A percentile compares a stretch with the other conserved stretches of the same genome.
Conservation (phyloP, 1,284 basidiomycete genomes). For the Ustilago esculenta region DNA sequence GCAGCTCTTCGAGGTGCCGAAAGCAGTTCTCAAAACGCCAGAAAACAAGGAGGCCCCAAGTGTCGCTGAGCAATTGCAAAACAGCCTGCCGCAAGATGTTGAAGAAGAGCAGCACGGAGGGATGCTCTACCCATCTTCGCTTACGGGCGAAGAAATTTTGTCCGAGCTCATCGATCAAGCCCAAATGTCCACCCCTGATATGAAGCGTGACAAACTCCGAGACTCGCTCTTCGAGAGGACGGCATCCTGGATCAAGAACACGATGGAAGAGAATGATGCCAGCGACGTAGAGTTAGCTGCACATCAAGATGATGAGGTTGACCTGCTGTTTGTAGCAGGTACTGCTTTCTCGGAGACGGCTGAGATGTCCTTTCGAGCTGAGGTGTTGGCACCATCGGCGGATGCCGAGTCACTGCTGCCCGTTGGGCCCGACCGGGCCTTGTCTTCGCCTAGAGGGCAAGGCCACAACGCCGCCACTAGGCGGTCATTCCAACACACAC, state of each 20-base stretch:
- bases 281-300: not conserved
- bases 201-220: not conserved
- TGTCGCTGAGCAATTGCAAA: too few species aligned
- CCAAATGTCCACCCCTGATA: not conserved
- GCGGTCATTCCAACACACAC: too few species aligned
- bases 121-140: not conserved
- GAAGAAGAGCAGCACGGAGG: not conserved
- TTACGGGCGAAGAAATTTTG: not conserved
- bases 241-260: conserved; percentile 24
- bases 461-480: too few species aligned
- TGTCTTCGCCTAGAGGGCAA: too few species aligned
- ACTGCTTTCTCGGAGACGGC: not conserved
- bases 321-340: not conserved
- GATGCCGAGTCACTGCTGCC: not conserved
- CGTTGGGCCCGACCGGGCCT: too few species aligned
- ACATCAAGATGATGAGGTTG: not conserved
- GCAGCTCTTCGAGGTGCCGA: too few species aligned
- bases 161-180: conserved; percentile 1
- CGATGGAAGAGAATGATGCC: not conserved
- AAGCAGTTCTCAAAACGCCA: too few species aligned
- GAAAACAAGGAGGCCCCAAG: too few species aligned
- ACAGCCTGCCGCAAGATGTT: not conserved
- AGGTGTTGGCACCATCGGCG: not conserved
- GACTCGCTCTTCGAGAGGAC: conserved; percentile 19
- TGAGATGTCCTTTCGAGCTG: not conserved